A percentile compares a stretch with the other conserved stretches of the same genome.
Conservation (phyloP, 1,139 yeast species). For the Diutina neorugosa region DNA sequence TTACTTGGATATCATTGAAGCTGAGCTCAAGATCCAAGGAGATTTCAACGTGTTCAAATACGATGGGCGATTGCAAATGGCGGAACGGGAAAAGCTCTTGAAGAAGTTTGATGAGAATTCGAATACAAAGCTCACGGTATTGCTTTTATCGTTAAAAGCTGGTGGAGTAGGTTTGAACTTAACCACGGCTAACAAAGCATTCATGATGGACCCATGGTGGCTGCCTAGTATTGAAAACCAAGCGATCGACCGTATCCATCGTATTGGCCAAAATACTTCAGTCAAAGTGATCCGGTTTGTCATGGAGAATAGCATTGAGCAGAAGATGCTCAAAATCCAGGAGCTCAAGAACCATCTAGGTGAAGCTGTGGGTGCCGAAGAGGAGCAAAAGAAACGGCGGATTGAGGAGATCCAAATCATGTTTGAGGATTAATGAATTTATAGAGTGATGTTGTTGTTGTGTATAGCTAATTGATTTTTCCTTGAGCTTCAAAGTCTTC, state of each 20-base stretch:
- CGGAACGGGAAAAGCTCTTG: slow-evolving; percentile 52
- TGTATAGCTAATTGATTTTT: slow-evolving; percentile 39
- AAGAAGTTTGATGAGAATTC: slow-evolving; percentile 33
- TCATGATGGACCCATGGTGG: slow-evolving; percentile 98
- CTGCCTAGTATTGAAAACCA: slow-evolving; percentile 89
- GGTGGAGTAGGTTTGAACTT: slow-evolving; percentile 94
- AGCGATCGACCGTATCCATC: slow-evolving; percentile 87
- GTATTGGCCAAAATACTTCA: slow-evolving; percentile 71
- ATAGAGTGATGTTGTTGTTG: not conserved
- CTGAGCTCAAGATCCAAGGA: slow-evolving; percentile 36
- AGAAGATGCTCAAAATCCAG: slow-evolving; percentile 78
- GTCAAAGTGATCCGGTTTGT: slow-evolving; percentile 77
- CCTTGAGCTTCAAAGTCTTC: slow-evolving; percentile 79
- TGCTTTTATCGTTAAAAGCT: slow-evolving; percentile 73
- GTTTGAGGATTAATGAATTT: slow-evolving; percentile 36
- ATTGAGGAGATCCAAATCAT: slow-evolving; percentile 73
- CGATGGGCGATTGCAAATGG: slow-evolving; percentile 69
- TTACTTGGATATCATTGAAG: slow-evolving; percentile 63
- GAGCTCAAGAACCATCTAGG: slow-evolving; percentile 80
- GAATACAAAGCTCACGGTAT: slow-evolving; percentile 32
- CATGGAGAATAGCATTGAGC: slow-evolving; percentile 78
- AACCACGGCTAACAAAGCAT: slow-evolving; percentile 78
- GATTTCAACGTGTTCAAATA: slow-evolving; percentile 46
- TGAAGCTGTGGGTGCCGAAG: slow-evolving; percentile 72
- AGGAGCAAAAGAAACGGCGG: slow-evolving; percentile 51